These are phyloP conservation scores for Colletotrichum theobromicola DNA, from an alignment of 2,329 filamentous ascomycete species.

Conservation along the genomic window DNA sequence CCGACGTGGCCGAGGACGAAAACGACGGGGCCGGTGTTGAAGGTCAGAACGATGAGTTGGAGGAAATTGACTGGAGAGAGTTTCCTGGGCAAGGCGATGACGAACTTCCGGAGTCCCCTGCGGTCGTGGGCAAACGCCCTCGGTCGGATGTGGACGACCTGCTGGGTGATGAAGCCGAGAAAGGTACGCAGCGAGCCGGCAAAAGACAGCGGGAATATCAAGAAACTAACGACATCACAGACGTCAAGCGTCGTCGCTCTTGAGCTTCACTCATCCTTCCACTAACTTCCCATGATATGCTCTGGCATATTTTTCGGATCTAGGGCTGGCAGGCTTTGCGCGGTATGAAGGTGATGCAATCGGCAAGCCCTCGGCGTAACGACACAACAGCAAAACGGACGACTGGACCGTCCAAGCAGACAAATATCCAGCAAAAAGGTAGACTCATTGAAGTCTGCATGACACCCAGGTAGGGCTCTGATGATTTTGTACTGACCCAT, in stretches of 20 bases:
- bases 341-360: neutral
- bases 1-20: constrained; percentile 14
- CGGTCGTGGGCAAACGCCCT: constrained; percentile 24
- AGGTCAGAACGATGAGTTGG: constrained; percentile 13
- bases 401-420: neutral
- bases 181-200: constrained; percentile 21
- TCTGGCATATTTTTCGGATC: neutral
- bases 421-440: neutral
- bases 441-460: neutral
- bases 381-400: neutral
- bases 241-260: constrained; percentile 31
- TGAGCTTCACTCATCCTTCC: constrained; percentile 1
- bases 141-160: constrained; percentile 27
- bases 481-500: constrained; percentile 12
- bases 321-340: neutral
- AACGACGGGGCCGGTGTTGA: neutral
- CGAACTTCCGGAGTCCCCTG: constrained; percentile 5
- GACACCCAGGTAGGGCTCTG: constrained; percentile 15
- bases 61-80: constrained; percentile 31
- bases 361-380: neutral
- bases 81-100: constrained; percentile 25
- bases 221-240: constrained; percentile 21
- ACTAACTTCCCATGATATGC: constrained; percentile 11
- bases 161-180: constrained; percentile 24
- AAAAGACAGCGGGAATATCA: neutral